A percentile compares a stretch with the other conserved stretches of the same genome.
Evolutionary conservation across 129 eudicot genomes (phyloP).

Genomic region (Ambrosia artemisiifolia): DNA sequence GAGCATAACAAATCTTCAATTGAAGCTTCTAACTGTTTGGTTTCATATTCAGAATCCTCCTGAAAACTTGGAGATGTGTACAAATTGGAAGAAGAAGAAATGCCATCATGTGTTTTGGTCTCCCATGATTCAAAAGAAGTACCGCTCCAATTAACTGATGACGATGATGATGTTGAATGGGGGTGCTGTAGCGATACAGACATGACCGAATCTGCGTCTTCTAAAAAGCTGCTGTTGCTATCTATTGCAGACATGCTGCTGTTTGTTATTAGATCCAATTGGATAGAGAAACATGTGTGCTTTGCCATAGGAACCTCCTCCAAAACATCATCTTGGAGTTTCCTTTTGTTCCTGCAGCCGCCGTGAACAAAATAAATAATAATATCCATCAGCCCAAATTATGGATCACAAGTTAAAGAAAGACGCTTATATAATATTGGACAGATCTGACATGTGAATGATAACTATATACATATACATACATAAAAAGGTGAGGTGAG

Average conservation of each 20-base stretch:
- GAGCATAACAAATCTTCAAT: constrained; percentile 43
- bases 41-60: constrained; percentile 14
- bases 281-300: constrained; percentile 38
- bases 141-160: constrained; percentile 40
- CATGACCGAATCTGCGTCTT: constrained; percentile 39
- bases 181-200: constrained; percentile 8
- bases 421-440: too few species aligned
- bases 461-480: too few species aligned
- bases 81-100: constrained; percentile 1
- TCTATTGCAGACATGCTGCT: constrained; percentile 36
- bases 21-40: too few species aligned
- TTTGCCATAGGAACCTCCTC: constrained; percentile 42
- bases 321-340: constrained; percentile 38
- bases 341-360: constrained; percentile 48
- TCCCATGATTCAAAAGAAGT: constrained; percentile 26
- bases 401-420: too few species aligned
- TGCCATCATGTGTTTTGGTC: constrained; percentile 23
- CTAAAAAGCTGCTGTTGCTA: constrained; percentile 41
- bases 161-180: neutral
- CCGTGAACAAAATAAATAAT: too few species aligned
- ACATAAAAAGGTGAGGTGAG: neutral
- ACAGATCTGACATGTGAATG: too few species aligned
- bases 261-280: constrained; percentile 18
- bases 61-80: too few species aligned
- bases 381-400: too few species aligned